Evolutionary conservation across 805 yeast genomes (phyloP).

Genomic region (Candida ulmi): DNA sequence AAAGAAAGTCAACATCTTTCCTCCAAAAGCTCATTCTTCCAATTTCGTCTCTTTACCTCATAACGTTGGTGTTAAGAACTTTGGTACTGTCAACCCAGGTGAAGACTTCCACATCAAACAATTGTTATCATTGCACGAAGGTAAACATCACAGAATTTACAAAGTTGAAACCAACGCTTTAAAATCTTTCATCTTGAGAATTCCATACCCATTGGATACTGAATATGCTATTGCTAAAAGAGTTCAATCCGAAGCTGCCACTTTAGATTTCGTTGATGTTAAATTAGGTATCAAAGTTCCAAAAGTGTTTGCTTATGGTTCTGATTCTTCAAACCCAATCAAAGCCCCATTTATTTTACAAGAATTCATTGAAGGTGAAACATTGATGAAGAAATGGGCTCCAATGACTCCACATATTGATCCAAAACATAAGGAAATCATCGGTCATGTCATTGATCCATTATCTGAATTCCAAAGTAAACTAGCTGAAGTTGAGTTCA

Average conservation of each 20-base stretch:
- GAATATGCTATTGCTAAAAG: slow-evolving; percentile 60
- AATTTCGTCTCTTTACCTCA: slow-evolving; percentile 41
- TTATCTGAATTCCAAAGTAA: slow-evolving; percentile 60
- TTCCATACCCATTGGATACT: slow-evolving; percentile 77
- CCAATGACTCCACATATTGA: slow-evolving; percentile 65
- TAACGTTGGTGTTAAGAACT: slow-evolving; percentile 35
- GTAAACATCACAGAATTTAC: slow-evolving; percentile 88
- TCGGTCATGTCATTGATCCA: slow-evolving; percentile 63
- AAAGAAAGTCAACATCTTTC: slow-evolving; percentile 16
- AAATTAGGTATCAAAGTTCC: slow-evolving; percentile 72
- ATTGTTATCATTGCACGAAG: slow-evolving; percentile 84
- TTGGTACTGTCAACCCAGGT: slow-evolving; percentile 40
- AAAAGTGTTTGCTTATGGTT: slow-evolving; percentile 61
- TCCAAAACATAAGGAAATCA: slow-evolving; percentile 42
- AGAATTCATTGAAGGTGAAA: slow-evolving; percentile 75
- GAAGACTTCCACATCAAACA: slow-evolving; percentile 54
- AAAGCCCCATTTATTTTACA: slow-evolving; percentile 73
- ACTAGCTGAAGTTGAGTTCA: slow-evolving; percentile 54
- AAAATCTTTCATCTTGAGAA: slow-evolving; percentile 65
- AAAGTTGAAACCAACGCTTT: slow-evolving; percentile 59
- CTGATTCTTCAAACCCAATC: slow-evolving; percentile 53
- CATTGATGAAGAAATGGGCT: slow-evolving; percentile 86
- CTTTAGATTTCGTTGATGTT: slow-evolving; percentile 70
- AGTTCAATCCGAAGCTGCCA: slow-evolving; percentile 87
- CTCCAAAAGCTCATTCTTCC: slow-evolving; percentile 33